phyloP scores from a whole-genome alignment of 75 land plant genomes.

The Pinus tabuliformis region DNA sequence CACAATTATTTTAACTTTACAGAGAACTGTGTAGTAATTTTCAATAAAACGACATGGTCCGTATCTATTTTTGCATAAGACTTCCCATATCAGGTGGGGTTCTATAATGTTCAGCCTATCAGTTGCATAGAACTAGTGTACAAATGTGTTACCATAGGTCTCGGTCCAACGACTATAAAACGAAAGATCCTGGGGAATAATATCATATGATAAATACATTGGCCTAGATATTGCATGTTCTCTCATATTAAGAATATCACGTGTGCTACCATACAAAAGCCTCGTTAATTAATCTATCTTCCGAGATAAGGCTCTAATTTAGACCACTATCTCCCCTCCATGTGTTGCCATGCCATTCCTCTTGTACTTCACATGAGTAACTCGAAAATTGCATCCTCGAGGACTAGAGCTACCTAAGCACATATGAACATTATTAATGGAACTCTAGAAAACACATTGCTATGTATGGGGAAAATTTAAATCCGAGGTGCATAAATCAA shows the following conservation, averaged over 20 bases:
- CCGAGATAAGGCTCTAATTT: background rate
- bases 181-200: slow-evolving; percentile 28
- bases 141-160: slow-evolving; percentile 21
- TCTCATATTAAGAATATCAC: background rate
- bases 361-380: no score
- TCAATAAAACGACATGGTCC: no score
- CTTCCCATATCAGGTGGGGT: slow-evolving; percentile 35
- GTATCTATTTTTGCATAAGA: slow-evolving; percentile 9
- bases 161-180: slow-evolving; percentile 11
- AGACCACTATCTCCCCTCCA: background rate
- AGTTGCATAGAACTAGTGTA: slow-evolving; percentile 14
- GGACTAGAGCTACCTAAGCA: no score
- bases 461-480: slow-evolving; percentile 11
- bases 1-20: no score
- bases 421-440: background rate
- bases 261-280: slow-evolving; percentile 10
- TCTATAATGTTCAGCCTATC: slow-evolving; percentile 23
- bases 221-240: slow-evolving; percentile 12
- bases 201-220: slow-evolving; percentile 24
- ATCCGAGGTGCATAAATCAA: background rate
- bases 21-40: no score
- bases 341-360: background rate
- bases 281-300: background rate
- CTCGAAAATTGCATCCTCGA: no score
- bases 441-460: slow-evolving; percentile 13